Evolutionary conservation across 805 yeast genomes (phyloP), one percentile per base, ranked within the genome.

Genomic region (Sugiyamaella smithiae): DNA sequence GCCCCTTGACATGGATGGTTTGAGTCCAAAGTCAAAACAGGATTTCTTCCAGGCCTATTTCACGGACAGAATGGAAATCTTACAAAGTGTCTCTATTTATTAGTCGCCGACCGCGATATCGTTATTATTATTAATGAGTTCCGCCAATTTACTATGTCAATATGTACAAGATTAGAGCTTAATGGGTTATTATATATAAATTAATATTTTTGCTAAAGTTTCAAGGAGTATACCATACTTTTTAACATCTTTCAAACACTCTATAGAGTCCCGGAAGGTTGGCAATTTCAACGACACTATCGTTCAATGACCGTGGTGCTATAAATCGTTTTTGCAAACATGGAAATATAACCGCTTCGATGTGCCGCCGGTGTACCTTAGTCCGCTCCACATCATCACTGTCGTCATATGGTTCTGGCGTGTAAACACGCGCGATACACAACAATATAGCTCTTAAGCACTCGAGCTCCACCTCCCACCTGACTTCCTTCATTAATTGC

Each of bases 241-340:
- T 11, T 37, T 26, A 67, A 43, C 99, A 93, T 63, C 99, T 74
- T 69, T 93, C 99, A 71, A 93, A 93, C 3, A 95, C 95, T 59
- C 75, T 79, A 66, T 93, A 93, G 49, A 93, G 70, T 0, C 96
- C 96, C 1, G 98, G 98, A 25, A 93, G 66, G 62, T 84, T 89
- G 0, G 99, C 97, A 32, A 93, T 80, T 64, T 91, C 96, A 4
- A 87, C 76, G 3, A 89, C 80, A 48, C 80, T 82, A 11, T 71
- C 61, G 3, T 66, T 55, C 31, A 88, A 57, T 2, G 59, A 61
- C 11, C 70, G 70, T 0, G 95, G 78, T 0, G 90, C 95, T 11
- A 88, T 62, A 23, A 88, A 77, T 40, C 81, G 67, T 51, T 72
- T 71, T 54, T 83, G 82, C 5, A 88, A 62, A 19, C 77, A 66